Evolutionary conservation across 768 basidiomycete species (phyloP), one percentile per base, ranked within the genome.

Genomic region (Pleurotus cornucopiae): DNA sequence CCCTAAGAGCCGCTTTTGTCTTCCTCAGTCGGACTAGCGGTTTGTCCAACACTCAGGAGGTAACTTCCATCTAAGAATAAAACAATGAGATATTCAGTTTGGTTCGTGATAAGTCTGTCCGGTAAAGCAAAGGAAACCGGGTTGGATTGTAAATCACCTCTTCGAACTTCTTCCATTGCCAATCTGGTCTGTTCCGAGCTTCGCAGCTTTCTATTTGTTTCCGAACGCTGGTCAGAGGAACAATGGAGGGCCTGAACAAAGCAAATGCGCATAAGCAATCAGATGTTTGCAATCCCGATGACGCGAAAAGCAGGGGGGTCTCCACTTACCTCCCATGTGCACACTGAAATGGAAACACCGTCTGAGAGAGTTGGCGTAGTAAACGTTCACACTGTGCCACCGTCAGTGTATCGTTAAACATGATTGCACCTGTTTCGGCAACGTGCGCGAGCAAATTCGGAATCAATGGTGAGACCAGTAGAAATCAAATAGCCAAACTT

Each of bases 271-370:
- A 34, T 30, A 25, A 51, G 26, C 30, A 34, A 18, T 30, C 26
- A n/a, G 34, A 21, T 3, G 39, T 18, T 53, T 23, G 13, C 13
- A 53, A 40, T 23, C 16, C 38, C 30, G 30, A 34, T 34, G 30
- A 34, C 30, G 30, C 9, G 30, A 3, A 34, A 34, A 34, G 30
- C 30, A 34, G 30, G 30, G 23, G 5, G 30, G 9, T 34, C 30
- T 34, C 41, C 16, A 52, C 60, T 44, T 58, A 88, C 91, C 91
- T 79, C 66, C 96, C 97, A 70, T 99, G 97, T 30, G 97, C 97
- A 71, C 97, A 99, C 67, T 92, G 91, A 70, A 97, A 98, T 1
- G 96, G 95, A 63, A 91, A 88, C 3, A 79, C 76, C 2, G 93
- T 92, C 58, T 78, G 67, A 6, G 86, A 77, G 25, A 99, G 77